A percentile compares a stretch with the other conserved stretches of the same genome.
phyloP scores from a whole-genome alignment of 441 rosid genomes.

The Corymbia calophylla region DNA sequence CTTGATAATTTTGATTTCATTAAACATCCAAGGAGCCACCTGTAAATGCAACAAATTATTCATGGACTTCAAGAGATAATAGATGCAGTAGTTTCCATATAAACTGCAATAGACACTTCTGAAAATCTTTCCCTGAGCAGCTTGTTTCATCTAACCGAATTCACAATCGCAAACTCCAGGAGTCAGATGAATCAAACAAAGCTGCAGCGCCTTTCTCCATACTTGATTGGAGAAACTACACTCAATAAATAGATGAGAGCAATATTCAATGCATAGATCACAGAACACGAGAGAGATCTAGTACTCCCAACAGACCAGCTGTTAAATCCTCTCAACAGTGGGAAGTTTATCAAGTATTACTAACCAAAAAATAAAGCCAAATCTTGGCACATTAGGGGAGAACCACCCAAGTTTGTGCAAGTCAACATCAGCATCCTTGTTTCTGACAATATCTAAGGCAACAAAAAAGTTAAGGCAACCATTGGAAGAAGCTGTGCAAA shows the following conservation, averaged over 20 bases:
- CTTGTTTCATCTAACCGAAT: accelerated
- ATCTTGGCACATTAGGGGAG: not conserved
- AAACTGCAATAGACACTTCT: no score
- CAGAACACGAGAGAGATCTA: not conserved
- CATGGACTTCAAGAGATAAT: no score
- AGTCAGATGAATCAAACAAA: not conserved
- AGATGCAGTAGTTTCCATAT: no score
- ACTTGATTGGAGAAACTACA: not conserved
- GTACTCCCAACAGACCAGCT: not conserved
- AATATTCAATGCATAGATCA: not conserved
- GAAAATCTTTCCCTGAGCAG: not conserved
- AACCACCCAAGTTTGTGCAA: not conserved
- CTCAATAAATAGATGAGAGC: not conserved
- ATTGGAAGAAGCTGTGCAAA: no score
- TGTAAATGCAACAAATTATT: no score
- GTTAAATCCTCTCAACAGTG: accelerated
- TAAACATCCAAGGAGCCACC: no score
- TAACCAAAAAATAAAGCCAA: not conserved
- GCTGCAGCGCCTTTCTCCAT: not conserved
- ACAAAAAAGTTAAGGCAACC: not conserved
- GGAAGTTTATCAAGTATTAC: not conserved
- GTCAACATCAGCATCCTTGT: not conserved
- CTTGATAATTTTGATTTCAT: no score
- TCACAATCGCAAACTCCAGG: accelerated
- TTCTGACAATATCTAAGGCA: not conserved